These are phyloP conservation scores for Erucastrum elatum DNA, from an alignment of 345 rosid genomes.

Conservation along the genomic window DNA sequence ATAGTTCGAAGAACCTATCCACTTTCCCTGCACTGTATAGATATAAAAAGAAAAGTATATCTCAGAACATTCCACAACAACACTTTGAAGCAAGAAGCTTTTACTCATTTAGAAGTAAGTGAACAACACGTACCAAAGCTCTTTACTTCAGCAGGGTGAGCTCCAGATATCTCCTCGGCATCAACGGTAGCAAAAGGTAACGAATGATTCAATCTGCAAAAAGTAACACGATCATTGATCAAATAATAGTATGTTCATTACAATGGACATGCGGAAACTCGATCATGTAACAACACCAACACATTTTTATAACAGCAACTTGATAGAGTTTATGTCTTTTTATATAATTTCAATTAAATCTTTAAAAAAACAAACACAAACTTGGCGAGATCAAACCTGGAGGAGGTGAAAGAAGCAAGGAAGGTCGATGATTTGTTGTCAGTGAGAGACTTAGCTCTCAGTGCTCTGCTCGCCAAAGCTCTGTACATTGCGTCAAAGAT, in stretches of 20 bases:
- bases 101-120: not conserved
- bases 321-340: conserved; percentile 21
- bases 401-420: conserved; percentile 40
- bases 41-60: not conserved
- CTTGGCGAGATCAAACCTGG: conserved; percentile 41
- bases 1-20: conserved; percentile 67
- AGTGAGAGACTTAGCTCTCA: conserved; percentile 47
- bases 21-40: conserved; percentile 85
- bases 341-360: not conserved
- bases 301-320: conserved; percentile 21
- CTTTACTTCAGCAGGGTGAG: conserved; percentile 80
- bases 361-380: not conserved
- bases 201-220: conserved; percentile 65
- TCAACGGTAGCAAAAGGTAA: conserved; percentile 82
- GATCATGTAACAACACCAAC: too few species aligned
- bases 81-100: not conserved
- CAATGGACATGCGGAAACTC: not conserved
- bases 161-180: conserved; percentile 76
- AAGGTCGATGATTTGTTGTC: conserved; percentile 37
- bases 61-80: conserved; percentile 10
- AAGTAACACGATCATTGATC: not conserved
- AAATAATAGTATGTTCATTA: conserved; percentile 12
- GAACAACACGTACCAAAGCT: conserved; percentile 64
- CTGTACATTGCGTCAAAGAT: conserved; percentile 50
- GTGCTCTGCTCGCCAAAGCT: conserved; percentile 38